Evolutionary conservation across 202 grass and related monocot genomes (phyloP), one percentile per base, ranked within the genome.

Genomic region (Elaeis oleifera): DNA sequence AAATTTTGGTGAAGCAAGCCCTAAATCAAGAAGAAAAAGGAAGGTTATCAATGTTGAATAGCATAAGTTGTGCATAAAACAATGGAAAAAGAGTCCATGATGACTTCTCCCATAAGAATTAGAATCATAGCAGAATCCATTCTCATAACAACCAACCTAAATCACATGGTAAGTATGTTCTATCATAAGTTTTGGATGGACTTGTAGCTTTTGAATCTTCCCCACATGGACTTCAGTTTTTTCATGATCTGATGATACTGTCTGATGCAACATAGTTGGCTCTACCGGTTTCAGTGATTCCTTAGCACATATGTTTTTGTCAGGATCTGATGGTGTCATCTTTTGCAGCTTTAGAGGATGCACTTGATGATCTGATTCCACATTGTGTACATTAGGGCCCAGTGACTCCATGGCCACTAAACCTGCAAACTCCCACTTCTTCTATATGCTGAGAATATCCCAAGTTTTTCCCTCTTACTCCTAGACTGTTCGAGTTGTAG

Each of bases 1-100:
- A 76, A 79, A 83, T 78, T 76, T 86, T 63, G 84, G 77, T 54
- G 76, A 95, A 49, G 58, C 69, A 51, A 57, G 19, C 50, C 70
- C 82, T 85, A 70, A 3, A 78, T 36, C 9, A 44, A 44, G 36
- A 44, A 61, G 20, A 52, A 24, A 66, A 20, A 36, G 56, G 36
- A 20, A 21, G 19, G 11, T 6, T 31, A 26, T 54, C 51, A 54
- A 32, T 3, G 56, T 18, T 16, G 21, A 55, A 6, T 17, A 55
- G 29, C 36, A 44, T 13, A 44, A 44, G 36, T 44, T 44, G 36
- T 44, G 36, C 36, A 44, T 44, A 44, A 44, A 44, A 44, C 36
- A 14, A 36, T 3, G 2, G 36, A 44, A 44, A 0, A 44, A 44
- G 2, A 13, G 75, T 73, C 58, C 49, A 76, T 60, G 31, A 67